Percentiles rank a stretch among this genome's conserved stretches.
Evolutionary conservation across 78 protist genomes (phyloP).

Genomic region (Cavenderia fasciculata): DNA sequence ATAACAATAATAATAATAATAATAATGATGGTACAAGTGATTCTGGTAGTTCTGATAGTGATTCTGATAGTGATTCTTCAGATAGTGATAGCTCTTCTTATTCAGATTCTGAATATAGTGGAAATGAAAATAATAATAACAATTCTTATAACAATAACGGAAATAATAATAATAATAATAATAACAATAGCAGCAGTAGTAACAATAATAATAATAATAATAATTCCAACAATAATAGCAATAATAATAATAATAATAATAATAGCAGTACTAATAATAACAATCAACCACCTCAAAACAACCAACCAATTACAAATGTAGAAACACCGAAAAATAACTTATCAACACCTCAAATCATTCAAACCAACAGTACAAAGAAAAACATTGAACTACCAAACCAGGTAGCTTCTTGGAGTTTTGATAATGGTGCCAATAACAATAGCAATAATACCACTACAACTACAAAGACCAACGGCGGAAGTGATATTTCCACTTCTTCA

Average conservation of each 20-base stretch:
- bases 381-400: background rate
- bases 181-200: background rate
- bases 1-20: no score
- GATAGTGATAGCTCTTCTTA: slow-evolving; percentile 41
- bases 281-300: background rate
- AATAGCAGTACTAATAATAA: background rate
- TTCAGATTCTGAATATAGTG: slow-evolving; percentile 72
- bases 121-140: slow-evolving; percentile 48
- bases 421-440: background rate
- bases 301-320: background rate
- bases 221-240: background rate
- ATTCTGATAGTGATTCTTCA: slow-evolving; percentile 44
- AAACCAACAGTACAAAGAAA: slow-evolving; percentile 15
- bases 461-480: no score
- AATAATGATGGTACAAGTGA: slow-evolving; percentile 43
- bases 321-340: background rate
- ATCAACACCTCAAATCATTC: slow-evolving; percentile 4
- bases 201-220: slow-evolving; percentile 6
- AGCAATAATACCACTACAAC: background rate
- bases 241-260: background rate
- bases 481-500: background rate
- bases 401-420: slow-evolving; percentile 35
- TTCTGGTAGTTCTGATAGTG: slow-evolving; percentile 12
- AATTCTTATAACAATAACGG: background rate
- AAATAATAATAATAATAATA: background rate